Base-by-base conservation (phyloP, 2,329 filamentous ascomycete species). In the Ascochyta clinopodiicola region DNA sequence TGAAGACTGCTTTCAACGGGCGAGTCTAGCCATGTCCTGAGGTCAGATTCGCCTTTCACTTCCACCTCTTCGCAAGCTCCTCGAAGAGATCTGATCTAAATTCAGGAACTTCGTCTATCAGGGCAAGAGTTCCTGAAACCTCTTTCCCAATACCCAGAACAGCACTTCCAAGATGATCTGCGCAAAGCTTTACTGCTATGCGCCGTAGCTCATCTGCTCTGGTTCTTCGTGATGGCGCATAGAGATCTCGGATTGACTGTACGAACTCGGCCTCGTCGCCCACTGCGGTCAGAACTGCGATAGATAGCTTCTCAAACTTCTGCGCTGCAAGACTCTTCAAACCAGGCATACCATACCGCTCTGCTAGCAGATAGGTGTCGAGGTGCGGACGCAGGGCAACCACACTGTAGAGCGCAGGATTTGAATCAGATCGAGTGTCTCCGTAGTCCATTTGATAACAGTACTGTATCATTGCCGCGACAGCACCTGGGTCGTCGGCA, bases 401-500 rank as follows among this genome's bases (percentile, higher is more conserved):
- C 5, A 64, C 61, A 17, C 63, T 62, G 32, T 68, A 64, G 22
- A 64, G 61, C 13, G 56, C 51, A 10, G 55, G 40, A 35, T 64
- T 65, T 1, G 61, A 44, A 27, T 60, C 57, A n/a, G 62, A 19
- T 19, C 66, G 52, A 19, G 60, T 64, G 38, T 73, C 69, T 44
- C 47, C 62, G 36, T 73, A 71, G 42, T 72, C 67, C 22, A 72
- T 54, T 22, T 69, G 66, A 36, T 73, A 73, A 45, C 63, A 69
- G 43, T 71, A 73, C 40, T 71, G 68, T 49, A 73, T 66, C 71
- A 73, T 72, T 6, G 70, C 69, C 8, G 70, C 64, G 10, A 73
- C 68, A 34, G 69, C 67, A 32, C 60, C 62, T 9, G 71, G 64
- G 29, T 73, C 64, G 38, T 72, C 70, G 22, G 66, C 64, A 21